A percentile compares a stretch with the other conserved stretches of the same genome.
These are phyloP conservation scores for Pyricularia pennisetigena DNA, from an alignment of 2,329 filamentous ascomycete species.

Conservation along the genomic window DNA sequence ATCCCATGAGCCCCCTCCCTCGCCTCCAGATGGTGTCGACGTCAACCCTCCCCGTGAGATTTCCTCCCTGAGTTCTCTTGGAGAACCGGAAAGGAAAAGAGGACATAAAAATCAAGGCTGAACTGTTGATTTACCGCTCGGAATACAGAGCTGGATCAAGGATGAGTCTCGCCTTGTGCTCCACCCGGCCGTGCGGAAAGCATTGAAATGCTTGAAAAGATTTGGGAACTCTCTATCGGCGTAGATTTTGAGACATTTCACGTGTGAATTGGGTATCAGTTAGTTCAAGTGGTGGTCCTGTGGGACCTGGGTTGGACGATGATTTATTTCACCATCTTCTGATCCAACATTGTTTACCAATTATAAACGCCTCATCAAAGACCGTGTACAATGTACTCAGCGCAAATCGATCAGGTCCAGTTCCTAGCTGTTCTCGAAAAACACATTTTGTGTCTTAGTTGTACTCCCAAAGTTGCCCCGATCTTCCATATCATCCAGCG, in stretches of 20 bases:
- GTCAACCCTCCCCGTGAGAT: slow-evolving; percentile 7
- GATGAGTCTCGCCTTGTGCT: slow-evolving; percentile 67
- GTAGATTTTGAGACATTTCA: background rate
- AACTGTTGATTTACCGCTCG: slow-evolving; percentile 53
- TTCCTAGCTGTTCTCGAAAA: slow-evolving; percentile 13
- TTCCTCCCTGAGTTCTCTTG: background rate
- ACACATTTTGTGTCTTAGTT: slow-evolving; percentile 22
- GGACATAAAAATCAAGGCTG: slow-evolving; percentile 10
- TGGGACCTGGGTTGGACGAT: background rate
- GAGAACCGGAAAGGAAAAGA: slow-evolving; percentile 3
- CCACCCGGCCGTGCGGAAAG: slow-evolving; percentile 61
- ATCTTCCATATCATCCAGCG: slow-evolving; percentile 44
- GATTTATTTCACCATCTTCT: background rate
- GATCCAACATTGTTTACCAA: background rate
- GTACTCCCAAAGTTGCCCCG: slow-evolving; percentile 34
- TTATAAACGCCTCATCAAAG: background rate
- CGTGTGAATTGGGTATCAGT: background rate
- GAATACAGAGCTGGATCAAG: slow-evolving; percentile 66
- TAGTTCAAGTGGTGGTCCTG: background rate
- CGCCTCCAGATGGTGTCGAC: slow-evolving; percentile 19
- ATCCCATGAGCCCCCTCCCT: slow-evolving; percentile 20
- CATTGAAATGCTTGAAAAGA: background rate
- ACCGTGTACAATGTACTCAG: background rate
- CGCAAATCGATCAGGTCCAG: background rate
- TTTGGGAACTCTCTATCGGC: slow-evolving; percentile 1